Percentiles rank a stretch among this genome's conserved stretches.
Conservation (phyloP, 208 protist species). For the Novymonas esmeraldas region DNA sequence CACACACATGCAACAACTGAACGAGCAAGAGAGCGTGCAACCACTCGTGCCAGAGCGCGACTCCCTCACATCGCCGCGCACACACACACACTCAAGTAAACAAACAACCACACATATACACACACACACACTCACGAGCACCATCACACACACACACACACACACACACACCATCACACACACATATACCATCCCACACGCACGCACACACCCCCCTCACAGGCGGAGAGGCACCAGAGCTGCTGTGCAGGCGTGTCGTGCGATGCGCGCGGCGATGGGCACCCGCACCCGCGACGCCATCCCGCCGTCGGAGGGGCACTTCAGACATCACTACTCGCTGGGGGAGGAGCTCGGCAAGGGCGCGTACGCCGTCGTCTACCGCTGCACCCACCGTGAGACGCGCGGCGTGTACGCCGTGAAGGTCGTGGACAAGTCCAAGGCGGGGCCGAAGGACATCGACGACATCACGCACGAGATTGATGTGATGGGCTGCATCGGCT, state of each 20-base stretch:
- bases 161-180: background rate
- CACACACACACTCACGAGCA: too few species aligned
- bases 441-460: slow-evolving; percentile 73
- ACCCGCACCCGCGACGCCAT: background rate
- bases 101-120: background rate
- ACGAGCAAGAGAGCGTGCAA: background rate
- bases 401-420: slow-evolving; percentile 73
- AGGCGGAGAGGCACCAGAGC: too few species aligned
- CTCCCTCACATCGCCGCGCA: too few species aligned
- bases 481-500: slow-evolving; percentile 71
- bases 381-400: slow-evolving; percentile 58
- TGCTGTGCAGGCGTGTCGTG: too few species aligned
- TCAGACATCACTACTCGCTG: slow-evolving; percentile 57
- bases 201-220: too few species aligned
- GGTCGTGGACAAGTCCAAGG: slow-evolving; percentile 79
- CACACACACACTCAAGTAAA: background rate
- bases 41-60: too few species aligned
- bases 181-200: background rate
- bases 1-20: background rate
- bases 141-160: background rate
- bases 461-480: slow-evolving; percentile 76
- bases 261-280: too few species aligned
- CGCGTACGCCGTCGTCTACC: slow-evolving; percentile 78
- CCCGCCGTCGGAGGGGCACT: slow-evolving; percentile 39
- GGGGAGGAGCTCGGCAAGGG: slow-evolving; percentile 67